These are phyloP conservation scores for Trichophyton schoenleinii DNA, from an alignment of 2,329 filamentous ascomycete species.

Conservation along the genomic window DNA sequence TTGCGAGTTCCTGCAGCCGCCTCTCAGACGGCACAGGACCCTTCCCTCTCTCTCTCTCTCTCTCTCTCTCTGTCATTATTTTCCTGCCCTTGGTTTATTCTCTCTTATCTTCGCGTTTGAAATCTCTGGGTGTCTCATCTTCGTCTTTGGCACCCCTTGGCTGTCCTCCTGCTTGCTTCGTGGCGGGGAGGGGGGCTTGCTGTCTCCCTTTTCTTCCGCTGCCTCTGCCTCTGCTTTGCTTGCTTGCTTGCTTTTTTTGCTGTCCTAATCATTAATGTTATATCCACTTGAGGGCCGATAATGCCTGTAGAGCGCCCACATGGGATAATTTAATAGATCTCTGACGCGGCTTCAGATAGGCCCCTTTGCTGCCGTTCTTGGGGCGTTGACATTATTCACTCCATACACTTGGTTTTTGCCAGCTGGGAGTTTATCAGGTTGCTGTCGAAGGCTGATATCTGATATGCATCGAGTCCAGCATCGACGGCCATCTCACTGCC, in stretches of 20 bases:
- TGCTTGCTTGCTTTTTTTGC: background rate
- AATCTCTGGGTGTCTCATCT: background rate
- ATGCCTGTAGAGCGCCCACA: slow-evolving; percentile 4
- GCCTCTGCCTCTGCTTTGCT: too few species aligned
- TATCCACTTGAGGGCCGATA: background rate
- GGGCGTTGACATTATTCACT: background rate
- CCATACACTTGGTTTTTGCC: too few species aligned
- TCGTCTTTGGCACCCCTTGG: background rate
- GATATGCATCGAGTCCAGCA: background rate
- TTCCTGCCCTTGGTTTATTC: background rate
- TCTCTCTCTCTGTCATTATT: background rate
- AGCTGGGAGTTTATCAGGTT: background rate
- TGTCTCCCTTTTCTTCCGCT: background rate
- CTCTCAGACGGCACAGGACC: background rate
- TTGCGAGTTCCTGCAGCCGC: background rate
- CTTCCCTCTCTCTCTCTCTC: background rate
- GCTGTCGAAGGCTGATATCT: background rate
- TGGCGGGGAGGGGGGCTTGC: slow-evolving; percentile 2
- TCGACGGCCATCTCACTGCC: background rate
- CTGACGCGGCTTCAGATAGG: background rate
- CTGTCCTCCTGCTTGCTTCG: background rate
- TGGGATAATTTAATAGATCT: background rate
- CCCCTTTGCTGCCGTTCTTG: background rate
- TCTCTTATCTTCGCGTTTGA: background rate
- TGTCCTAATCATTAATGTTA: background rate